Conservation (phyloP, 495 filamentous ascomycete genomes). For the Achaetomiella virescens region DNA sequence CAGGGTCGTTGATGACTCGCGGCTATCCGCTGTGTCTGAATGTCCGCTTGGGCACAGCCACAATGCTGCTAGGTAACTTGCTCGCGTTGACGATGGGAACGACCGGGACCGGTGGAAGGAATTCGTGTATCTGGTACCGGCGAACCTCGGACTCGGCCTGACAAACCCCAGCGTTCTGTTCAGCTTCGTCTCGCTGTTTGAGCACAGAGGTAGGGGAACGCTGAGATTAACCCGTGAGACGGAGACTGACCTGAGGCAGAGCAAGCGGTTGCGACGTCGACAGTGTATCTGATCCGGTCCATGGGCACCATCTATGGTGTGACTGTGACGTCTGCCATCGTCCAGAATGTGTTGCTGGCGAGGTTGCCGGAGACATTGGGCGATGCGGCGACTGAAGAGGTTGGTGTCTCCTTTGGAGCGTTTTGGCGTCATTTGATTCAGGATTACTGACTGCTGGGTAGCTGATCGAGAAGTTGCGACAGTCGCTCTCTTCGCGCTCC, state of each 20-base stretch:
- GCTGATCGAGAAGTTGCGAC: slow-evolving; percentile 48
- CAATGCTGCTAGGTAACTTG: slow-evolving; percentile 56
- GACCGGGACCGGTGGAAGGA: slow-evolving; percentile 55
- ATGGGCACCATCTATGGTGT: slow-evolving; percentile 62
- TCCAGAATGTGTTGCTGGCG: slow-evolving; percentile 55
- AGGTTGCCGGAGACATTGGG: slow-evolving; percentile 48
- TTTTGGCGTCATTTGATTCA: not conserved
- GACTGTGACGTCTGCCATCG: slow-evolving; percentile 53
- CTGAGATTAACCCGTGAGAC: not conserved
- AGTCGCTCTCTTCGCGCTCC: slow-evolving; percentile 50
- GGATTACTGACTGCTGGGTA: slow-evolving; percentile 8
- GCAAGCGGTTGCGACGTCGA: slow-evolving; percentile 60
- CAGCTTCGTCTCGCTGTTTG: slow-evolving; percentile 57
- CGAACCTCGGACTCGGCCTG: slow-evolving; percentile 58
- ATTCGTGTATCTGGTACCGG: slow-evolving; percentile 54
- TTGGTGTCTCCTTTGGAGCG: slow-evolving; percentile 5
- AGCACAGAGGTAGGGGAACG: slow-evolving; percentile 47
- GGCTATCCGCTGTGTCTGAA: slow-evolving; percentile 52
- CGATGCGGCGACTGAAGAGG: slow-evolving; percentile 30
- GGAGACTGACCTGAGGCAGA: slow-evolving; percentile 36
- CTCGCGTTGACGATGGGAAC: slow-evolving; percentile 50
- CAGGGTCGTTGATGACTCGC: slow-evolving; percentile 57
- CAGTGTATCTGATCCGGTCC: slow-evolving; percentile 58
- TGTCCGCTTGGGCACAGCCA: slow-evolving; percentile 48
- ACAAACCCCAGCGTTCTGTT: slow-evolving; percentile 59